Percentiles rank a stretch among this genome's conserved stretches.
Evolutionary conservation across 1,284 basidiomycete genomes (phyloP).

Genomic region (Ganoderma leucocontextum): DNA sequence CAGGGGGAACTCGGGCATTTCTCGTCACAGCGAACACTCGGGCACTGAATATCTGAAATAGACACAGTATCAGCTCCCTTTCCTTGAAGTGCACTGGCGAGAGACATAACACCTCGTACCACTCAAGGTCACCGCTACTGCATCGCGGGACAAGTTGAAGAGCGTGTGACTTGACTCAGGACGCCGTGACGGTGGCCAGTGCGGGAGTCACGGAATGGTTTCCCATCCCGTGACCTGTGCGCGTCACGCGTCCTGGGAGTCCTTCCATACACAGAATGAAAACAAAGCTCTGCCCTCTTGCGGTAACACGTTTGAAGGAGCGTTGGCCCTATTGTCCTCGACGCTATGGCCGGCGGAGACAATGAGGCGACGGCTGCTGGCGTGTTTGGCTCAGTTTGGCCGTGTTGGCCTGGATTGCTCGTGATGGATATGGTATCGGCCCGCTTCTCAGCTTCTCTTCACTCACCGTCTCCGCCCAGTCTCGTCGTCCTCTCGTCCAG

Average conservation of each 20-base stretch:
- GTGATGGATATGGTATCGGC: conserved; percentile 20
- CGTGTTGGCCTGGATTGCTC: conserved; percentile 26
- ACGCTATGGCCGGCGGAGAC: conserved; percentile 1
- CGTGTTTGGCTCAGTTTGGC: conserved; percentile 29
- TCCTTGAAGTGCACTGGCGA: not conserved
- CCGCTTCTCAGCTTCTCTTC: conserved; percentile 23
- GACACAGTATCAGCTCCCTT: not conserved
- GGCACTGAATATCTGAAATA: not conserved
- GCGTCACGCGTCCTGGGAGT: not conserved
- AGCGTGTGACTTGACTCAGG: too few species aligned
- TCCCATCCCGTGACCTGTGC: conserved; percentile 8
- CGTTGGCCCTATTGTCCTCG: not conserved
- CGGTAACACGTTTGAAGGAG: not conserved
- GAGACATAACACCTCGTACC: not conserved
- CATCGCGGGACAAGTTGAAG: not conserved
- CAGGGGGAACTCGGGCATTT: not conserved
- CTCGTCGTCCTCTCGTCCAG: conserved; percentile 13
- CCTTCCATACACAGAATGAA: not conserved
- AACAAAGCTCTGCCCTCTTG: too few species aligned
- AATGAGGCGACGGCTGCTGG: conserved; percentile 21
- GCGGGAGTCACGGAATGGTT: not conserved
- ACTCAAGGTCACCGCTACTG: too few species aligned
- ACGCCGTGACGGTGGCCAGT: too few species aligned
- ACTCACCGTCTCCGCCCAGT: conserved; percentile 5
- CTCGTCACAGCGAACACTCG: not conserved